A percentile compares a stretch with the other conserved stretches of the same genome.
Conservation (phyloP, 139 green algal genomes). For the Nannochloris sp. region DNA sequence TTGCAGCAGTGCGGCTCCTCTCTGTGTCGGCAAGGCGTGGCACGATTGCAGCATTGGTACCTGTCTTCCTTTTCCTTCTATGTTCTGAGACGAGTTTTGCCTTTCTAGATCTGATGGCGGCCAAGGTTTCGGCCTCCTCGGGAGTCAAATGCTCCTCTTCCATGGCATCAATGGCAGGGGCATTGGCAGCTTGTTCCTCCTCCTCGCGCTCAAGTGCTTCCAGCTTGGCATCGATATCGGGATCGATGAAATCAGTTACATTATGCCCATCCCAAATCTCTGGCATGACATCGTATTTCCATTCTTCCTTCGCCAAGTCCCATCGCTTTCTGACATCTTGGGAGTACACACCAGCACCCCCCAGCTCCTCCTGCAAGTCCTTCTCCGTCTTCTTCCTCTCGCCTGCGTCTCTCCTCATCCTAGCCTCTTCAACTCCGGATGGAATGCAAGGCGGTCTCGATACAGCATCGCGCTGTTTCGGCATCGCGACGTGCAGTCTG, state of each 20-base stretch:
- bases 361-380: slow-evolving; percentile 80
- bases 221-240: slow-evolving; percentile 91
- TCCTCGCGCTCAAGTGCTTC: slow-evolving; percentile 90
- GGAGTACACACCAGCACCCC: slow-evolving; percentile 90
- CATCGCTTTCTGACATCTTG: slow-evolving; percentile 82
- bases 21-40: slow-evolving; percentile 48
- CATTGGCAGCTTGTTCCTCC: slow-evolving; percentile 39
- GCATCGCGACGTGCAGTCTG: slow-evolving; percentile 88
- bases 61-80: slow-evolving; percentile 56
- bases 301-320: slow-evolving; percentile 64
- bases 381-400: slow-evolving; percentile 47
- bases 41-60: slow-evolving; percentile 63
- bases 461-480: slow-evolving; percentile 44
- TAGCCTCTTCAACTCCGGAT: slow-evolving; percentile 42
- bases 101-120: slow-evolving; percentile 67
- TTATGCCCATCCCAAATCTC: slow-evolving; percentile 97
- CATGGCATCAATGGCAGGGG: background rate
- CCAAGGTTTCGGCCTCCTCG: slow-evolving; percentile 62
- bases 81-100: slow-evolving; percentile 48
- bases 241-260: slow-evolving; percentile 92
- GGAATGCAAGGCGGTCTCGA: slow-evolving; percentile 78
- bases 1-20: slow-evolving; percentile 31
- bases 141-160: slow-evolving; percentile 59
- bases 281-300: slow-evolving; percentile 95
- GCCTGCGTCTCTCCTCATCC: slow-evolving; percentile 32